phyloP scores from a whole-genome alignment of 202 grass and related monocot species.

The Alloteropsis angusta region DNA sequence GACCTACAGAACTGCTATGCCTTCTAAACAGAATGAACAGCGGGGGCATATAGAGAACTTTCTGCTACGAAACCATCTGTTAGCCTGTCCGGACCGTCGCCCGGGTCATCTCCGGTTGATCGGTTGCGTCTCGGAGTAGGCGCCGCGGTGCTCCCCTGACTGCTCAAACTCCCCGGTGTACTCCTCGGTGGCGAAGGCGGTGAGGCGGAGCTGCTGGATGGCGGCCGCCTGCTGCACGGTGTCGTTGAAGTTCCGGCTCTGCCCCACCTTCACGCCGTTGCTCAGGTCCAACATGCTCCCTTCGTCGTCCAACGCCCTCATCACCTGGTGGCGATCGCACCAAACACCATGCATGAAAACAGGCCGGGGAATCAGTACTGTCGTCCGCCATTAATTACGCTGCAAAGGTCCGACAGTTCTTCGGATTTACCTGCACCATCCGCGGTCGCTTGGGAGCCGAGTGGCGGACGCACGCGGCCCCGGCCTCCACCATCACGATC shows the following conservation, averaged over 20 bases:
- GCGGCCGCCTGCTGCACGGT: slow-evolving; percentile 8
- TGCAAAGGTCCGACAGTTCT: not conserved
- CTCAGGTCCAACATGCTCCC: slow-evolving; percentile 44
- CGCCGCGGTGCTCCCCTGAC: not conserved
- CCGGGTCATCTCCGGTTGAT: slow-evolving; percentile 1
- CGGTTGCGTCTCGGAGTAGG: not conserved
- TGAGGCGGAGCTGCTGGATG: slow-evolving; percentile 42
- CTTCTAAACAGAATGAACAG: too few species aligned
- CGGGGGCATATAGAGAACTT: too few species aligned
- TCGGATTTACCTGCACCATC: slow-evolving; percentile 38
- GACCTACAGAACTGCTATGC: too few species aligned
- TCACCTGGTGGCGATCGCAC: slow-evolving; percentile 1
- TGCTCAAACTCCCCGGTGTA: slow-evolving; percentile 30
- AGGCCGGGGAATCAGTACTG: too few species aligned
- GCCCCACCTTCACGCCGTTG: slow-evolving; percentile 58
- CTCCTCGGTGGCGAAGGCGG: slow-evolving; percentile 42
- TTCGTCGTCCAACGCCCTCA: slow-evolving; percentile 42
- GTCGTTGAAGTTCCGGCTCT: slow-evolving; percentile 24
- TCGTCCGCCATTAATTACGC: too few species aligned
- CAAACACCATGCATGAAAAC: too few species aligned
- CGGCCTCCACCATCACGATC: slow-evolving; percentile 50
- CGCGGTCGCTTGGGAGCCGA: slow-evolving; percentile 48
- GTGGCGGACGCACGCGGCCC: slow-evolving; percentile 48
- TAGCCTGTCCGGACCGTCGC: not conserved
- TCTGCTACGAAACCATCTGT: not conserved